phyloP scores from a whole-genome alignment of 768 basidiomycete genomes.

The Lactifluus rugatus region DNA sequence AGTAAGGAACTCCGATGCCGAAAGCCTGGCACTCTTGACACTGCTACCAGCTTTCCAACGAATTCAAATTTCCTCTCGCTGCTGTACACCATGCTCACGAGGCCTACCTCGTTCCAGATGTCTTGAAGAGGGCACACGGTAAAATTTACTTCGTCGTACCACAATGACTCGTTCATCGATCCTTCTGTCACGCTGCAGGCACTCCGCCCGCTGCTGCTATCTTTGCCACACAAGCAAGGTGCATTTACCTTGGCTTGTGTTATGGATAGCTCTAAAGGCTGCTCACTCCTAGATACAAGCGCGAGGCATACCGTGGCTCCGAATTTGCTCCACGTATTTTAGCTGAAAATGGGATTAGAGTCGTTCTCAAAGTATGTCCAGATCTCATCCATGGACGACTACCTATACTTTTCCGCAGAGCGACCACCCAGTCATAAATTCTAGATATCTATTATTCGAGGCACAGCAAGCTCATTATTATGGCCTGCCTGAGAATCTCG shows the following conservation, averaged over 20 bases:
- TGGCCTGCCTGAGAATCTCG: conserved; percentile 46
- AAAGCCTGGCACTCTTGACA: conserved; percentile 40
- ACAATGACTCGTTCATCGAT: conserved; percentile 38
- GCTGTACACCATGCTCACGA: conserved; percentile 87
- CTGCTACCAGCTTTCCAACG: conserved; percentile 63
- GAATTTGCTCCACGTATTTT: conserved; percentile 57
- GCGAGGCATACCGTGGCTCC: conserved; percentile 53
- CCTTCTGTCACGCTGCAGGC: conserved; percentile 26
- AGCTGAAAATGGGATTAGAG: conserved; percentile 43
- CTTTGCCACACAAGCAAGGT: conserved; percentile 67
- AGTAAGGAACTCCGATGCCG: background rate
- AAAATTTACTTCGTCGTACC: conserved; percentile 19
- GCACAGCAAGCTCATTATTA: conserved; percentile 62
- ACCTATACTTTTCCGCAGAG: conserved; percentile 22
- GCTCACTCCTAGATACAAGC: conserved; percentile 33
- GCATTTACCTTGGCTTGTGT: background rate
- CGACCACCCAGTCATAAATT: conserved; percentile 49
- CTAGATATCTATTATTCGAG: conserved; percentile 59
- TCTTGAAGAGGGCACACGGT: conserved; percentile 62
- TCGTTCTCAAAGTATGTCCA: conserved; percentile 46
- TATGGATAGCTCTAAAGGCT: background rate
- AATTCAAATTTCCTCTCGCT: conserved; percentile 77
- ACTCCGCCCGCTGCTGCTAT: conserved; percentile 64
- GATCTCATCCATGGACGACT: background rate
- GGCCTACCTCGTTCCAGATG: conserved; percentile 77